Evolutionary conservation across 2,329 filamentous ascomycete species (phyloP).

Genomic region (Exserohilum turcica): DNA sequence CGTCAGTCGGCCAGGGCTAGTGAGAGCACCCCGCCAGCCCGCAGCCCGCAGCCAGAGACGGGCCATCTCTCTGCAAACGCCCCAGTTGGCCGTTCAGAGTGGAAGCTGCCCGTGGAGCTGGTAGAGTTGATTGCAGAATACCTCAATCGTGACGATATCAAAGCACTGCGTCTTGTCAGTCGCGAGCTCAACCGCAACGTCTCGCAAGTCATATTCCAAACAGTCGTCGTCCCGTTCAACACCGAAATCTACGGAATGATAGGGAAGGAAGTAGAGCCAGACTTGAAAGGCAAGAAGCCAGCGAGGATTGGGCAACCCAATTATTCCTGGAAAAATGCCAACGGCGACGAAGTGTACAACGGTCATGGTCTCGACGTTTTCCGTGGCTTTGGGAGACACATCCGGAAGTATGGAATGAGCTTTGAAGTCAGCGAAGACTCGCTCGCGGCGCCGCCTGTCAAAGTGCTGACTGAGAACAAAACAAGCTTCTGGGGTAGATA

Average conservation of each 20-base stretch:
- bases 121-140: constrained; percentile 62
- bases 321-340: constrained; percentile 52
- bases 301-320: constrained; percentile 29
- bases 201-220: constrained; percentile 63
- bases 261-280: constrained; percentile 44
- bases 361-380: constrained; percentile 68
- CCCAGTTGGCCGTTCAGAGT: constrained; percentile 44
- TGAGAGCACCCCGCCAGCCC: not conserved
- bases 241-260: constrained; percentile 65
- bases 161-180: constrained; percentile 65
- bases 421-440: constrained; percentile 67
- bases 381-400: constrained; percentile 63
- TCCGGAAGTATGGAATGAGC: constrained; percentile 68
- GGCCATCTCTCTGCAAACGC: not conserved
- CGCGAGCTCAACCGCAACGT: constrained; percentile 64
- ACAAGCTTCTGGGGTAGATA: constrained; percentile 68
- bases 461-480: constrained; percentile 60
- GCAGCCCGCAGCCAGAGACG: not conserved
- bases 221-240: constrained; percentile 69
- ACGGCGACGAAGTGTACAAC: constrained; percentile 53
- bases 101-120: constrained; percentile 64
- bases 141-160: constrained; percentile 63
- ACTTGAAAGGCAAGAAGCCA: constrained; percentile 46
- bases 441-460: constrained; percentile 59
- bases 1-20: constrained; percentile 1